Base-by-base conservation (phyloP, 139 green algal genomes). In the Trebouxia sp. region DNA sequence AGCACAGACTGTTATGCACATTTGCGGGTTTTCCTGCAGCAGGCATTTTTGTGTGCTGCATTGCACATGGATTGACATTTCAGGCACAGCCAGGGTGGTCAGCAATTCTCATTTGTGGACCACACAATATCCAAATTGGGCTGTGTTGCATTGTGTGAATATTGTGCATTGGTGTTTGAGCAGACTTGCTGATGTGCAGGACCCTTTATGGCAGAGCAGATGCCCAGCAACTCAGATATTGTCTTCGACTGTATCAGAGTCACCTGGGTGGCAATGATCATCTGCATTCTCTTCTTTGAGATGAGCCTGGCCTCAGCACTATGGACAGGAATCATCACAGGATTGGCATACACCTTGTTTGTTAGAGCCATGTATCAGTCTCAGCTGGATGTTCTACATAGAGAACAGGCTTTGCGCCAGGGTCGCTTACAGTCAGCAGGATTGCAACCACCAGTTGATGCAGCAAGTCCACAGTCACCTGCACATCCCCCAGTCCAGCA, bases 211-310 rank as follows among this genome's bases (percentile, higher is more conserved):
- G 66, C 22, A 42, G 80, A 80, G 11, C 80, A 84, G 76, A 83
- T 84, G 65, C 89, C 87, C 41, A 70, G 43, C 55, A 65, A 37
- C 45, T 87, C 89, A 11, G 92, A 95, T 78, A 87, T 95, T 32
- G 62, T 94, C 20, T 97, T 97, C 78, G 93, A 97, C 79, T 94
- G 86, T 83, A 89, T 97, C 22, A 81, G 93, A 38, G 76, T 95
- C 47, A 92, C 86, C 1, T 97, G 93, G 93, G 80, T 96, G 41
- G 76, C 66, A 20, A 85, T 90, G 70, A 92, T 95, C 75, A 80
- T 92, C 22, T 88, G 85, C 78, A 89, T 95, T 28, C 77, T 94
- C n/a, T 93, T 95, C 78, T 86, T 92, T 48, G 79, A 93, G 50
- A 56, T 92, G 43, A 78, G 65, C 26, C 83, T 94, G 14, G 78